Base-by-base conservation (phyloP, 1,139 yeast species). In the Suhomyces ambrosiae region DNA sequence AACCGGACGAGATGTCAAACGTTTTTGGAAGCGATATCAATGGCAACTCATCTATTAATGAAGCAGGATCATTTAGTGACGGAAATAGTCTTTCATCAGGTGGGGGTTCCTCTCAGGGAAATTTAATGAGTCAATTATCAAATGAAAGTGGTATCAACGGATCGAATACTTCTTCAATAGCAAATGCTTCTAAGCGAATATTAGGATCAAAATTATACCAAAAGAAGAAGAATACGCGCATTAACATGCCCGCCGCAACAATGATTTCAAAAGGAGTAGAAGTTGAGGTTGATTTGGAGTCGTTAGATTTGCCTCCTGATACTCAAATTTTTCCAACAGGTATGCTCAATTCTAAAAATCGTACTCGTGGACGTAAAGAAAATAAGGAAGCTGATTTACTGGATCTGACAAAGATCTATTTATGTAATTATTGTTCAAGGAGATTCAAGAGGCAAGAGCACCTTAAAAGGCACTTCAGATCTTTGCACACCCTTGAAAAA, bases 401-500 rank as follows among this genome's bases (percentile, higher is more conserved):
- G 38, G 77, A 71, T 45, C 61, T 51, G 52, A 36, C 69, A 8
- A 71, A 71, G 51, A 68, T 71, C 21, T 71, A 56, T 47, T 54
- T 69, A 33, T 71, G 77, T 44, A 69, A 67, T 38, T 70, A 67
- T 50, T 81, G 87, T 52, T 71, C 77, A 32, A 65, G 85, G 51
- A 61, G 84, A 39, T 86, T 86, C 64, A 79, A 82, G 53, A 75
- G 94, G 48, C 88, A 82, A 56, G 95, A 86, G 54, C 95, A 86
- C 59, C 63, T 86, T 49, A 83, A 82, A 56, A 72, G 95, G 42
- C 95, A 85, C 54, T 79, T 81, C 55, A 70, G 92, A 42, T 80
- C 88, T 11, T 69, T 85, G 47, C 86, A 81, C 54, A 83, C 90
- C 15, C 75, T 80, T 44, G 89, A 82, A 44, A 82, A 83, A 58